Evolutionary conservation across 1,139 yeast genomes (phyloP).

Genomic region (Diutina catenulata): DNA sequence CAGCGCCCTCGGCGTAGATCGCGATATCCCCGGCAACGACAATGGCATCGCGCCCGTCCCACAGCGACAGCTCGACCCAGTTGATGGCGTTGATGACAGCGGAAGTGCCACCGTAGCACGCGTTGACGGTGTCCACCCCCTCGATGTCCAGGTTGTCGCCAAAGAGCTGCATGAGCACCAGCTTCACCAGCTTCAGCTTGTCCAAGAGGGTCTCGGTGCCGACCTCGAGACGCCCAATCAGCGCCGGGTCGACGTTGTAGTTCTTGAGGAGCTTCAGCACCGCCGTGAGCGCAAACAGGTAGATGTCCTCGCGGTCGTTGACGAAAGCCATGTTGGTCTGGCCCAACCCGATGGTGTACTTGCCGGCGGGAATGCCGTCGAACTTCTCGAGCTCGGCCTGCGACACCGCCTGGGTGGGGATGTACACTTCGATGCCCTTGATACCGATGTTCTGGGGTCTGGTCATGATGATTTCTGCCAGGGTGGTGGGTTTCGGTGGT

Average conservation of each 20-base stretch:
- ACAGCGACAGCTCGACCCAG: slow-evolving; percentile 92
- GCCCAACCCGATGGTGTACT: slow-evolving; percentile 96
- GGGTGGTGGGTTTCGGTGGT: background rate
- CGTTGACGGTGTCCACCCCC: slow-evolving; percentile 93
- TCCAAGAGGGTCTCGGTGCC: slow-evolving; percentile 97
- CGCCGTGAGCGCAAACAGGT: slow-evolving; percentile 82
- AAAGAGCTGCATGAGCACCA: slow-evolving; percentile 90
- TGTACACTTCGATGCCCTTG: slow-evolving; percentile 87
- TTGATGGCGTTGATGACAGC: slow-evolving; percentile 88
- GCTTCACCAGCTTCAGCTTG: slow-evolving; percentile 93
- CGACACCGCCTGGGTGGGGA: slow-evolving; percentile 75
- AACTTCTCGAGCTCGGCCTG: slow-evolving; percentile 79
- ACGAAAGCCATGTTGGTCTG: slow-evolving; percentile 98
- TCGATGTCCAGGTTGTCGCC: slow-evolving; percentile 85
- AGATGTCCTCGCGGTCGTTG: slow-evolving; percentile 94
- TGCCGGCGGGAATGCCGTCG: slow-evolving; percentile 86
- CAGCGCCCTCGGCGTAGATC: slow-evolving; percentile 92
- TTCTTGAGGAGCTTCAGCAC: slow-evolving; percentile 65
- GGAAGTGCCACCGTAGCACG: slow-evolving; percentile 98
- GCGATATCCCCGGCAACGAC: slow-evolving; percentile 98
- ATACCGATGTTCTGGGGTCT: slow-evolving; percentile 72
- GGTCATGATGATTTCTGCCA: too few relatives aligned
- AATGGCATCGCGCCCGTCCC: slow-evolving; percentile 98
- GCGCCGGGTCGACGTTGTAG: slow-evolving; percentile 68
- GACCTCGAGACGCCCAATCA: slow-evolving; percentile 92